Evolutionary conservation across 2,329 filamentous ascomycete genomes (phyloP).

Genomic region (Exophiala mesophila): DNA sequence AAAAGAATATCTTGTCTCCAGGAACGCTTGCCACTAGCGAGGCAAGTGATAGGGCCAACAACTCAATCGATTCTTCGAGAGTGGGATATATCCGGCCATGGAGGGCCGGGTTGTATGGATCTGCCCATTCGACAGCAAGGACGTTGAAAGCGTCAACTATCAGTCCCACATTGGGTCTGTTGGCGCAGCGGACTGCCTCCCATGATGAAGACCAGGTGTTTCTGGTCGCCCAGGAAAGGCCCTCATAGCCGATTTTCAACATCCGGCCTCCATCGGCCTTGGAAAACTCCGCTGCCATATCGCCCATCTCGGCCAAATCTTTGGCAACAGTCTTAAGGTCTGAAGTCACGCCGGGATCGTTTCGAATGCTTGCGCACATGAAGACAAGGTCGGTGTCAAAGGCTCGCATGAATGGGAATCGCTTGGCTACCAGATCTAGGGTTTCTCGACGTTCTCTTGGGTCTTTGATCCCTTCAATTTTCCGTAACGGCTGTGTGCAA

Average conservation of each 20-base stretch:
- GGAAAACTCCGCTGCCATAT: constrained; percentile 30
- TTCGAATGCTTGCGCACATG: constrained; percentile 33
- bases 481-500: constrained; percentile 32
- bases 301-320: constrained; percentile 32
- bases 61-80: constrained; percentile 27
- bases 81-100: constrained; percentile 31
- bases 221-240: constrained; percentile 31
- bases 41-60: constrained; percentile 28
- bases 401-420: constrained; percentile 35
- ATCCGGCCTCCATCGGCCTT: constrained; percentile 29
- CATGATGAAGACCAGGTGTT: constrained; percentile 34
- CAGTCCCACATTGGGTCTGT: constrained; percentile 31
- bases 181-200: constrained; percentile 33
- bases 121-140: constrained; percentile 32
- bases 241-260: constrained; percentile 33
- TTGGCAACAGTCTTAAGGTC: constrained; percentile 31
- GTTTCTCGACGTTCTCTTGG: constrained; percentile 26
- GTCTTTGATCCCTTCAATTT: constrained; percentile 32
- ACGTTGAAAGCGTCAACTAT: constrained; percentile 34
- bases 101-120: constrained; percentile 30
- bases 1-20: constrained; percentile 33
- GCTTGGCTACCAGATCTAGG: constrained; percentile 30
- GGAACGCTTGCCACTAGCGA: constrained; percentile 28
- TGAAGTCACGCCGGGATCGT: constrained; percentile 29
- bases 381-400: constrained; percentile 35